Conservation (phyloP, 2,329 filamentous ascomycete species). For the Colletotrichum sp. region DNA sequence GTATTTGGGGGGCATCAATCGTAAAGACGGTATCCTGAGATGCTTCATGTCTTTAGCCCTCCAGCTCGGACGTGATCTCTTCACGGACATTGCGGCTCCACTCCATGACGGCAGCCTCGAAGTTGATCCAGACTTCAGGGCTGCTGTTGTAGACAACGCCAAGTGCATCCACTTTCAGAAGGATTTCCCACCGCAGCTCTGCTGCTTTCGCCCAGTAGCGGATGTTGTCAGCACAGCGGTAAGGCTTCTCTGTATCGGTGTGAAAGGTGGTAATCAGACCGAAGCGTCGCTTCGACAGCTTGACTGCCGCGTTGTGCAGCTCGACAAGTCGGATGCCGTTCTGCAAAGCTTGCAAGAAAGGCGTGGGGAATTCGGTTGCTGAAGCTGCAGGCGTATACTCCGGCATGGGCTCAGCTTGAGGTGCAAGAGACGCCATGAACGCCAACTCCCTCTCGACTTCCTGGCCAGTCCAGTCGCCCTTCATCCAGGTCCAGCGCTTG, state of each 20-base stretch:
- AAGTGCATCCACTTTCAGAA: slow-evolving; percentile 83
- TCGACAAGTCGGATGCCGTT: slow-evolving; percentile 83
- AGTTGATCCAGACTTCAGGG: slow-evolving; percentile 75
- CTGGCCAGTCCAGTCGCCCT: slow-evolving; percentile 75
- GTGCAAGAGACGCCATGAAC: slow-evolving; percentile 80
- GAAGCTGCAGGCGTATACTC: slow-evolving; percentile 63
- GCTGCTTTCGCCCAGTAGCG: slow-evolving; percentile 96
- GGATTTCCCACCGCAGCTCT: slow-evolving; percentile 90
- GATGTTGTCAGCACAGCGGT: slow-evolving; percentile 91
- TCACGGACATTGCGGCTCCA: slow-evolving; percentile 86
- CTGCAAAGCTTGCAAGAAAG: slow-evolving; percentile 75
- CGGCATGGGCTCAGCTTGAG: slow-evolving; percentile 65
- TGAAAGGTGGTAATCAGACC: slow-evolving; percentile 89
- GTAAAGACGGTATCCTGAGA: slow-evolving; percentile 13
- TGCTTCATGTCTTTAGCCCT: background rate
- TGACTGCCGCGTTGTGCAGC: slow-evolving; percentile 88
- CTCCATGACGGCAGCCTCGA: slow-evolving; percentile 80
- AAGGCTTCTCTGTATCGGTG: slow-evolving; percentile 92
- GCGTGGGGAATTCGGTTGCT: slow-evolving; percentile 62
- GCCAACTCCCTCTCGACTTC: slow-evolving; percentile 81
- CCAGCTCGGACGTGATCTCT: slow-evolving; percentile 77
- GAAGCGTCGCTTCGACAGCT: slow-evolving; percentile 84
- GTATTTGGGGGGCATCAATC: slow-evolving; percentile 23
- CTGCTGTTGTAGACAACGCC: slow-evolving; percentile 80
- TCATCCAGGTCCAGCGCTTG: slow-evolving; percentile 80